These are phyloP conservation scores for Cucurbita argyrosperma DNA, from an alignment of 306 rosid genomes.

Conservation along the genomic window DNA sequence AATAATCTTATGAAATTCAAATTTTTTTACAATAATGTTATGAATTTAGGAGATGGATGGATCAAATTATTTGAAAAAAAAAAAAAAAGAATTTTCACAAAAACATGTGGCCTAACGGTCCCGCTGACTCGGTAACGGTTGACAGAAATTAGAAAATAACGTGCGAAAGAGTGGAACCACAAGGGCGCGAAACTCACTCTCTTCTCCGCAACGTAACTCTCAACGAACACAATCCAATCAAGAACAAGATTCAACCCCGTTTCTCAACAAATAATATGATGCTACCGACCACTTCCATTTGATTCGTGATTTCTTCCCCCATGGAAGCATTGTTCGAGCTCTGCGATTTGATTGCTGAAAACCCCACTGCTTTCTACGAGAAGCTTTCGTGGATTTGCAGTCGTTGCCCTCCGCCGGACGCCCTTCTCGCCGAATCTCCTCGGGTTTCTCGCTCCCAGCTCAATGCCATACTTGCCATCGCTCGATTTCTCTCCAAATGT, in stretches of 20 bases:
- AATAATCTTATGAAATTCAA: no score
- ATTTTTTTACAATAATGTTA: no score
- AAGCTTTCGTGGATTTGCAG: slow-evolving; percentile 71
- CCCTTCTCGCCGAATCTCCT: slow-evolving; percentile 50
- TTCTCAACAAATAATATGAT: background rate
- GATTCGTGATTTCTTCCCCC: background rate
- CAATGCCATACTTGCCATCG: slow-evolving; percentile 77
- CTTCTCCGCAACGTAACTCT: background rate
- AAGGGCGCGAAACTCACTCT: background rate
- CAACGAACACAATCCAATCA: background rate
- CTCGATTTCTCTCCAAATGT: slow-evolving; percentile 65
- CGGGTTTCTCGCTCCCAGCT: slow-evolving; percentile 85
- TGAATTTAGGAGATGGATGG: no score
- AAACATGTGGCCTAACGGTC: background rate
- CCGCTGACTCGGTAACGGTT: slow-evolving; percentile 5
- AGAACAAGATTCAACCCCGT: background rate
- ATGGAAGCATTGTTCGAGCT: slow-evolving; percentile 92
- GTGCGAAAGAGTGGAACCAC: background rate
- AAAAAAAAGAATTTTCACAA: background rate
- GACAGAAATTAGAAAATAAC: background rate
- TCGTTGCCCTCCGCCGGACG: slow-evolving; percentile 60
- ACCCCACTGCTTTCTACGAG: slow-evolving; percentile 48
- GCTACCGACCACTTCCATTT: background rate
- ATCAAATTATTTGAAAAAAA: no score
- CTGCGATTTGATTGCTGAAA: slow-evolving; percentile 77